Evolutionary conservation across 1,284 basidiomycete genomes (phyloP).

Genomic region (Neolentinus lepideus): DNA sequence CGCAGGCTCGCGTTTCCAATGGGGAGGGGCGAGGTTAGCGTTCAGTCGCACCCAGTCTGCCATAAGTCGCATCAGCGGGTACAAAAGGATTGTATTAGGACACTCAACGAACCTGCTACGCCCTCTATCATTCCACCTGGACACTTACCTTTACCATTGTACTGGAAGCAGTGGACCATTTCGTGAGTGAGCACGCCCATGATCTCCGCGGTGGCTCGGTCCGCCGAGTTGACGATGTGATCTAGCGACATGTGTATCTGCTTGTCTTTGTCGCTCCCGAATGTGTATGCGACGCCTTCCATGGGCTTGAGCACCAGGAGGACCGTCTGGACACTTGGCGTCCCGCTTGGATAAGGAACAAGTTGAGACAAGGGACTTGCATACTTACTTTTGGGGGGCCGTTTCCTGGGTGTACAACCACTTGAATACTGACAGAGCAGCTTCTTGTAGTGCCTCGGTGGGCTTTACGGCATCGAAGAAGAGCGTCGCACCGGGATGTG

Average conservation of each 20-base stretch:
- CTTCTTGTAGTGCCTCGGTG: slow-evolving; percentile 36
- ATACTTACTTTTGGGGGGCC: slow-evolving; percentile 47
- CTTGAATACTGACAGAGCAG: slow-evolving; percentile 45
- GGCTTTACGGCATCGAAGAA: slow-evolving; percentile 50
- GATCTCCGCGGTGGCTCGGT: slow-evolving; percentile 52
- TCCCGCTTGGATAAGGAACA: neutral
- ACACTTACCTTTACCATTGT: slow-evolving; percentile 49
- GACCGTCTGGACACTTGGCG: slow-evolving; percentile 46
- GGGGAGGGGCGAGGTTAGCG: slow-evolving; percentile 50
- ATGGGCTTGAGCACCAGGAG: slow-evolving; percentile 53
- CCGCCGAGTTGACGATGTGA: slow-evolving; percentile 39
- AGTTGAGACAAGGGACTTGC: neutral
- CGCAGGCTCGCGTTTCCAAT: slow-evolving; percentile 44
- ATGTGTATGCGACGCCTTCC: slow-evolving; percentile 61
- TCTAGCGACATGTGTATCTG: slow-evolving; percentile 66
- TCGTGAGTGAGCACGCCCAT: slow-evolving; percentile 59
- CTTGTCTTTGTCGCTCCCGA: slow-evolving; percentile 47
- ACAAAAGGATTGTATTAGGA: neutral
- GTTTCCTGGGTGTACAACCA: slow-evolving; percentile 55
- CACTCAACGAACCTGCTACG: slow-evolving; percentile 47
- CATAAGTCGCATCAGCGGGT: neutral
- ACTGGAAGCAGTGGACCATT: slow-evolving; percentile 70
- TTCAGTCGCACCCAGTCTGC: slow-evolving; percentile 65
- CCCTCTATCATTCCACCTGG: slow-evolving; percentile 68
- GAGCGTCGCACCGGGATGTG: slow-evolving; percentile 46